phyloP scores from a whole-genome alignment of 768 basidiomycete species.

The Saitozyma podzolica region DNA sequence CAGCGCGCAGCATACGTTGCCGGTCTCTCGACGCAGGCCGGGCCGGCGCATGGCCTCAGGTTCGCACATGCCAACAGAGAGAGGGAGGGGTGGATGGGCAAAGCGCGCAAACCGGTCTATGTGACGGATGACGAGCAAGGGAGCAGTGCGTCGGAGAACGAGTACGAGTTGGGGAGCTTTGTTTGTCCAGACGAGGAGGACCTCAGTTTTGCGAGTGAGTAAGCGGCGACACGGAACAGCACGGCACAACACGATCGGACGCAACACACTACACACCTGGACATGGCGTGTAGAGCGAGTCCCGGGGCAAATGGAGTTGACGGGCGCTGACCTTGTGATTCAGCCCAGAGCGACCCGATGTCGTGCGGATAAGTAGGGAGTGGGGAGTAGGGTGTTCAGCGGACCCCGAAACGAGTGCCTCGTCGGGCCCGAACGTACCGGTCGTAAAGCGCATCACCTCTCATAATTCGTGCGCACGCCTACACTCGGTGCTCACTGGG shows the following conservation, averaged over 20 bases:
- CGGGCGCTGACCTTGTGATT: neutral
- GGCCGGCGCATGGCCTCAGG: constrained; percentile 25
- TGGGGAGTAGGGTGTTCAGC: too few species aligned
- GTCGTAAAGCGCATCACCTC: too few species aligned
- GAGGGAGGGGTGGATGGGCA: constrained; percentile 32
- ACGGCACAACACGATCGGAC: neutral
- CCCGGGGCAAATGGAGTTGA: neutral
- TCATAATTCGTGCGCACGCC: too few species aligned
- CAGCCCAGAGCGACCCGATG: constrained; percentile 10
- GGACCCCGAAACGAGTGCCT: too few species aligned
- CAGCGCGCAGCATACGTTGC: constrained; percentile 48
- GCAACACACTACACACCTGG: too few species aligned
- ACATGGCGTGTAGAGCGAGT: too few species aligned
- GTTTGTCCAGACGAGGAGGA: constrained; percentile 42
- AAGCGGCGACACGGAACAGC: neutral
- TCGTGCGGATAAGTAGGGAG: neutral
- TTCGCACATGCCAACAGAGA: constrained; percentile 23
- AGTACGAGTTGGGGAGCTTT: constrained; percentile 45
- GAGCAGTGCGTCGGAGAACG: constrained; percentile 29
- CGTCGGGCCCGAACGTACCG: too few species aligned
- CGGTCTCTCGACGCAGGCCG: constrained; percentile 45
- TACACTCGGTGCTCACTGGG: too few species aligned
- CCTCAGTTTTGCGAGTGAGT: constrained; percentile 30
- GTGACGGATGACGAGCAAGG: constrained; percentile 38
- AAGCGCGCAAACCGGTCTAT: constrained; percentile 44